phyloP scores from a whole-genome alignment of 306 rosid species.

The Dryas drummondii region DNA sequence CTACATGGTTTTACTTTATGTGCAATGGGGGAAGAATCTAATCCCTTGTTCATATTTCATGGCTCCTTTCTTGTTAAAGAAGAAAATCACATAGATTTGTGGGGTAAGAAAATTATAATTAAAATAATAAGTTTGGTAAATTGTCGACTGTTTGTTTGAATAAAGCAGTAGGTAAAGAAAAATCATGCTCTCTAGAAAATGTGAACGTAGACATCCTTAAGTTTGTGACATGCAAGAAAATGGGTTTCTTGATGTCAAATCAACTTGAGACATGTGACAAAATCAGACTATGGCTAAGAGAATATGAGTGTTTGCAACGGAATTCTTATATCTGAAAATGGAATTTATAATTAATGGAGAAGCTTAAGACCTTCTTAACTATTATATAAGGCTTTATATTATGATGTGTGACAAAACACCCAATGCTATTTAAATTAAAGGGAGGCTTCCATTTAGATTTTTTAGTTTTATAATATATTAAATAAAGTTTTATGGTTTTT shows the following conservation, averaged over 20 bases:
- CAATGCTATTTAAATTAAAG: no score
- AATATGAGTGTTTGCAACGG: neutral
- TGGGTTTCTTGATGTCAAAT: conserved; percentile 2
- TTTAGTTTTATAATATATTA: no score
- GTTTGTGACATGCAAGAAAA: neutral
- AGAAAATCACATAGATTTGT: conserved; percentile 9
- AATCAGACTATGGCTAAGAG: neutral
- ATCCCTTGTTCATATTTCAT: neutral
- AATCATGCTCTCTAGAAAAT: neutral
- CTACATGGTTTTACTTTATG: neutral
- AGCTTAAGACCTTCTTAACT: no score
- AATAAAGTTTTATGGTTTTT: no score
- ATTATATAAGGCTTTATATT: no score
- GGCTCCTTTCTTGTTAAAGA: neutral
- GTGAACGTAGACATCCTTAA: neutral
- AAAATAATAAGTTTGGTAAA: conserved; percentile 6
- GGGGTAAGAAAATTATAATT: neutral
- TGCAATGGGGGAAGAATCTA: conserved; percentile 15
- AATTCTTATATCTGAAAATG: no score
- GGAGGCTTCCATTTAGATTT: no score
- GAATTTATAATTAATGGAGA: no score
- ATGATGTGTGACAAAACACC: no score
- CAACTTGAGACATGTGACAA: neutral
- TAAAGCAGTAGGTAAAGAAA: neutral
- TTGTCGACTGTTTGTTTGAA: neutral